These are phyloP conservation scores for Ophiosphaerella narmari DNA, from an alignment of 2,329 filamentous ascomycete species.

Conservation along the genomic window DNA sequence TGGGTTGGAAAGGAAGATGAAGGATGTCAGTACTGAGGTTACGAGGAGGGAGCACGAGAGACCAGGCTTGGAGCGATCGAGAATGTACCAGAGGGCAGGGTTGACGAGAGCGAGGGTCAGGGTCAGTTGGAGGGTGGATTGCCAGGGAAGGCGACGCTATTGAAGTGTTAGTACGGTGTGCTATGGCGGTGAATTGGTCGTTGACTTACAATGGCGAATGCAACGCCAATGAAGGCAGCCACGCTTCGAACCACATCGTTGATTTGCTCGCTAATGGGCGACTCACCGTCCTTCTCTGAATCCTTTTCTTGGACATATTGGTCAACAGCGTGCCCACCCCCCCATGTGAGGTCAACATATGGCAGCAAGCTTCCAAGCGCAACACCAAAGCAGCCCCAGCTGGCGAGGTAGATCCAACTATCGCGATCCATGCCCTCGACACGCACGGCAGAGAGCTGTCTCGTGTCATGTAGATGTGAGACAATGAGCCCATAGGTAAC, in stretches of 20 bases:
- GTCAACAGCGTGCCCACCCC: slow-evolving; percentile 50
- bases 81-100: slow-evolving; percentile 92
- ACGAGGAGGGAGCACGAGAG: slow-evolving; percentile 78
- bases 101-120: slow-evolving; percentile 88
- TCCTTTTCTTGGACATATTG: slow-evolving; percentile 19
- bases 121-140: slow-evolving; percentile 91
- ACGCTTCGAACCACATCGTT: slow-evolving; percentile 71
- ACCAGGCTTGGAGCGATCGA: slow-evolving; percentile 86
- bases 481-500: slow-evolving; percentile 83
- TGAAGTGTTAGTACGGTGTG: slow-evolving; percentile 8
- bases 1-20: slow-evolving; percentile 76
- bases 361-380: slow-evolving; percentile 79
- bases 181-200: not conserved
- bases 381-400: slow-evolving; percentile 83
- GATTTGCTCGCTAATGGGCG: slow-evolving; percentile 67
- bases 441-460: slow-evolving; percentile 66
- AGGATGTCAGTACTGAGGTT: slow-evolving; percentile 72
- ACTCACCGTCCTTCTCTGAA: slow-evolving; percentile 42
- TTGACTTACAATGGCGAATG: slow-evolving; percentile 77
- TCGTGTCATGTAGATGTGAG: slow-evolving; percentile 74
- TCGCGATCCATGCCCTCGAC: slow-evolving; percentile 60
- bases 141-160: slow-evolving; percentile 87
- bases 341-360: slow-evolving; percentile 80
- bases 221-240: slow-evolving; percentile 73
- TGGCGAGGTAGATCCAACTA: slow-evolving; percentile 70